These are phyloP conservation scores for Arctostaphylos glauca DNA, from an alignment of 148 eudicot species.

Conservation along the genomic window DNA sequence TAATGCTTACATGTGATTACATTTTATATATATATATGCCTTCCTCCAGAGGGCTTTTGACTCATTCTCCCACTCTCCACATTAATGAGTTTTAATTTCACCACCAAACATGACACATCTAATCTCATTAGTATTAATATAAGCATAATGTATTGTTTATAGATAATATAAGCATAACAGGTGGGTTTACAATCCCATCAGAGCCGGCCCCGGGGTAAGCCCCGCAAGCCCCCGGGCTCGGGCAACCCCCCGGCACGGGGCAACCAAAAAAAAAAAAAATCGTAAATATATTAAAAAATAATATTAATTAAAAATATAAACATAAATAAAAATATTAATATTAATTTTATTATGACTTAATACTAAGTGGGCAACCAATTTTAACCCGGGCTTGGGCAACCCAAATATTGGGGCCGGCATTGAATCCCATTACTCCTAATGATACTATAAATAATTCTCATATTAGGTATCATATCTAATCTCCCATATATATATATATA, in stretches of 20 bases:
- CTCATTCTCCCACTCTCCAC: not conserved
- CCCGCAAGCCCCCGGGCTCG: too few relatives aligned
- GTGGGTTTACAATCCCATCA: not conserved
- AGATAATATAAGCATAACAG: not conserved
- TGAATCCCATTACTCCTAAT: not conserved
- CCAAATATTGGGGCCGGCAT: too few relatives aligned
- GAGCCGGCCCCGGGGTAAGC: too few relatives aligned
- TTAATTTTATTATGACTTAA: too few relatives aligned
- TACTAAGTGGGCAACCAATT: too few relatives aligned
- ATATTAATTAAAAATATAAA: too few relatives aligned
- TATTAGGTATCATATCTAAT: not conserved
- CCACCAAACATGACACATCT: not conserved
- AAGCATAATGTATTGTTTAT: not conserved
- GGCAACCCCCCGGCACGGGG: too few relatives aligned
- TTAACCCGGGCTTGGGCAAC: too few relatives aligned
- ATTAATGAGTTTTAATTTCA: not conserved
- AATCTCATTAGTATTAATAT: not conserved
- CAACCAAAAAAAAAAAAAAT: too few relatives aligned
- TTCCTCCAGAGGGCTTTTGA: not conserved
- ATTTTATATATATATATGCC: not conserved
- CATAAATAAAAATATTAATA: too few relatives aligned
- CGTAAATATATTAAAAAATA: too few relatives aligned
- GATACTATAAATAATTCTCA: not conserved
- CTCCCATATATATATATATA: not conserved
- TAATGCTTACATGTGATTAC: slow-evolving; percentile 17